A percentile compares a stretch with the other conserved stretches of the same genome.
Conservation (phyloP, 495 filamentous ascomycete species). For the Oidiodendron maius region DNA sequence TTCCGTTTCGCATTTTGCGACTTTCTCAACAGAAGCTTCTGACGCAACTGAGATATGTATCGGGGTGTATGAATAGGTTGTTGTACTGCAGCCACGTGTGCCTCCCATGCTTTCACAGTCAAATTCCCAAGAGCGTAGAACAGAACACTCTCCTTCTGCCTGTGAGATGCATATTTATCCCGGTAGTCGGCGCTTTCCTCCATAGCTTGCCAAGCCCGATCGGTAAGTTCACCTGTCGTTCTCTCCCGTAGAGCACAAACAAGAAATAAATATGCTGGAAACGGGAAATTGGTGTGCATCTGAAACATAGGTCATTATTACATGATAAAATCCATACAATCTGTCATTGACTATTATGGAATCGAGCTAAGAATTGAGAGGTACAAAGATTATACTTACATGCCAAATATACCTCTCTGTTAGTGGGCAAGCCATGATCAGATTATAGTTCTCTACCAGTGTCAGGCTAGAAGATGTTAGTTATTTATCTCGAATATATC, state of each 20-base stretch:
- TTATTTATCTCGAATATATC: neutral
- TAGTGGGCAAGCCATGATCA: conserved; percentile 40
- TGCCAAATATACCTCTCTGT: conserved; percentile 46
- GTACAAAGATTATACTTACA: too few species aligned
- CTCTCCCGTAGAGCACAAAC: conserved; percentile 41
- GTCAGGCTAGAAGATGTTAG: conserved; percentile 21
- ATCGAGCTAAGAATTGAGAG: too few species aligned
- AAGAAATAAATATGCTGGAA: conserved; percentile 45
- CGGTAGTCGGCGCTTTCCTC: conserved; percentile 32
- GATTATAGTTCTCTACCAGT: conserved; percentile 33
- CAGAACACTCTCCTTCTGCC: conserved; percentile 25
- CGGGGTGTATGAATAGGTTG: conserved; percentile 31
- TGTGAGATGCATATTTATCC: conserved; percentile 13
- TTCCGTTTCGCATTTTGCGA: neutral
- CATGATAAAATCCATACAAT: too few species aligned
- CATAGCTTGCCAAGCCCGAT: conserved; percentile 42
- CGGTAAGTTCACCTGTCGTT: conserved; percentile 39
- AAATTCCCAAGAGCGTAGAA: conserved; percentile 27
- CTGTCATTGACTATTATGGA: too few species aligned
- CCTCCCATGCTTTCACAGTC: conserved; percentile 29
- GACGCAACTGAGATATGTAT: conserved; percentile 34
- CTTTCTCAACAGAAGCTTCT: neutral
- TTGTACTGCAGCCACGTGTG: conserved; percentile 18
- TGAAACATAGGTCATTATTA: too few species aligned
- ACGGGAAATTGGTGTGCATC: conserved; percentile 39